A percentile compares a stretch with the other conserved stretches of the same genome.
These are phyloP conservation scores for Saccharomycopsis lassenensis DNA, from an alignment of 805 yeast species.

Conservation along the genomic window DNA sequence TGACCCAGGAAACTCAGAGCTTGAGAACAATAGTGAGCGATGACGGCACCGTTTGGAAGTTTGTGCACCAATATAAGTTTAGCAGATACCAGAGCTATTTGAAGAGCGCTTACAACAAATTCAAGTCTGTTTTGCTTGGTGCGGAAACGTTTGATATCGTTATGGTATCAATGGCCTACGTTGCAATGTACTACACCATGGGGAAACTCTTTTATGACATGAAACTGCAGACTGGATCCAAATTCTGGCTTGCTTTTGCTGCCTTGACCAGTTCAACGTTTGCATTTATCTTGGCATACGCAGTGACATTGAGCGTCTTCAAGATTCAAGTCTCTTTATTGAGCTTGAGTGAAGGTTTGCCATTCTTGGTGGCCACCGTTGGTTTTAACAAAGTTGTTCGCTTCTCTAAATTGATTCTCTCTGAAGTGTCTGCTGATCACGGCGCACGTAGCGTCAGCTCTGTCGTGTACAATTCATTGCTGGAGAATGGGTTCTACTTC, in stretches of 20 bases:
- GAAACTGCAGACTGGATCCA: slow-evolving; percentile 64
- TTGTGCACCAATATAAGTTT: slow-evolving; percentile 40
- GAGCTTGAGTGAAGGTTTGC: slow-evolving; percentile 80
- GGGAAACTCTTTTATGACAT: slow-evolving; percentile 64
- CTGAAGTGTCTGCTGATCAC: slow-evolving; percentile 27
- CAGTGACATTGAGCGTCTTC: slow-evolving; percentile 45
- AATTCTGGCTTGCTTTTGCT: slow-evolving; percentile 76
- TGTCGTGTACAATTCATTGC: slow-evolving; percentile 27
- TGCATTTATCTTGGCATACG: slow-evolving; percentile 72
- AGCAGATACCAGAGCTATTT: slow-evolving; percentile 46
- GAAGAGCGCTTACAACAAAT: slow-evolving; percentile 29
- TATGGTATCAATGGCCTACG: slow-evolving; percentile 67
- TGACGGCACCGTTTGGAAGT: slow-evolving; percentile 49
- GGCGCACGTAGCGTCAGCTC: slow-evolving; percentile 20
- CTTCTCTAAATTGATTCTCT: slow-evolving; percentile 50
- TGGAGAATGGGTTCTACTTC: slow-evolving; percentile 27
- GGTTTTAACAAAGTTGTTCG: slow-evolving; percentile 83
- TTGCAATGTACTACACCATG: slow-evolving; percentile 82
- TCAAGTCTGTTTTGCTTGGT: slow-evolving; percentile 40
- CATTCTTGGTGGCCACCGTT: slow-evolving; percentile 82
- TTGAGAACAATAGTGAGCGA: slow-evolving; percentile 21
- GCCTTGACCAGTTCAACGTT: slow-evolving; percentile 69
- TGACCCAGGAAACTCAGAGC: slow-evolving; percentile 19
- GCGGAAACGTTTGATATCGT: slow-evolving; percentile 84
- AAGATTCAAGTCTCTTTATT: slow-evolving; percentile 57